These are phyloP conservation scores for Trichoderma lentiforme DNA, from an alignment of 2,329 filamentous ascomycete genomes.

Conservation along the genomic window DNA sequence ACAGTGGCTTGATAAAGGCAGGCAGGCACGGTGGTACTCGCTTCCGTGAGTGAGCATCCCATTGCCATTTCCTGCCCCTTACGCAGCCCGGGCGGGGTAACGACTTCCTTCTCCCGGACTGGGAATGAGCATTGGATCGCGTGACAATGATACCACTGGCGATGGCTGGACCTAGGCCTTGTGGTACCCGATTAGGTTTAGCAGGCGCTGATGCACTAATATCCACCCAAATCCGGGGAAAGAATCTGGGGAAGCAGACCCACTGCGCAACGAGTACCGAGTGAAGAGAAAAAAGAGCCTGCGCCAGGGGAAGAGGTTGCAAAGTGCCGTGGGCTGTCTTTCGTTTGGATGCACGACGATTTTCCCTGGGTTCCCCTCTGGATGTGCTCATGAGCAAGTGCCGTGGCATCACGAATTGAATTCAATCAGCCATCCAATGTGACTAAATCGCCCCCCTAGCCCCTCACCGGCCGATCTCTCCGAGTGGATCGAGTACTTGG, in stretches of 20 bases:
- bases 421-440: background rate
- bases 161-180: background rate
- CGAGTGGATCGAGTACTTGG: slow-evolving; percentile 2
- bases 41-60: background rate
- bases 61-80: slow-evolving; percentile 22
- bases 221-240: slow-evolving; percentile 15
- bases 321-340: background rate
- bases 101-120: slow-evolving; percentile 18
- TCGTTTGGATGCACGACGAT: background rate
- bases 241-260: slow-evolving; percentile 20
- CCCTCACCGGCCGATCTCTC: slow-evolving; percentile 14
- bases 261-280: slow-evolving; percentile 6
- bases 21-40: slow-evolving; percentile 12
- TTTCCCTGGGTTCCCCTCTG: background rate
- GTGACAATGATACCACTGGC: slow-evolving; percentile 18
- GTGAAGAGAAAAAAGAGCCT: background rate
- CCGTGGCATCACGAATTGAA: slow-evolving; percentile 1
- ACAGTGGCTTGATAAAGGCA: slow-evolving; percentile 33
- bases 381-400: background rate
- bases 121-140: slow-evolving; percentile 17
- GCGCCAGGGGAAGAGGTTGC: background rate
- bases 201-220: slow-evolving; percentile 1
- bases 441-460: slow-evolving; percentile 10
- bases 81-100: slow-evolving; percentile 45
- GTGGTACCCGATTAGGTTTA: slow-evolving; percentile 20